phyloP scores from a whole-genome alignment of 108 stramenopile genomes.

The Phaeodactylum tricornutum region DNA sequence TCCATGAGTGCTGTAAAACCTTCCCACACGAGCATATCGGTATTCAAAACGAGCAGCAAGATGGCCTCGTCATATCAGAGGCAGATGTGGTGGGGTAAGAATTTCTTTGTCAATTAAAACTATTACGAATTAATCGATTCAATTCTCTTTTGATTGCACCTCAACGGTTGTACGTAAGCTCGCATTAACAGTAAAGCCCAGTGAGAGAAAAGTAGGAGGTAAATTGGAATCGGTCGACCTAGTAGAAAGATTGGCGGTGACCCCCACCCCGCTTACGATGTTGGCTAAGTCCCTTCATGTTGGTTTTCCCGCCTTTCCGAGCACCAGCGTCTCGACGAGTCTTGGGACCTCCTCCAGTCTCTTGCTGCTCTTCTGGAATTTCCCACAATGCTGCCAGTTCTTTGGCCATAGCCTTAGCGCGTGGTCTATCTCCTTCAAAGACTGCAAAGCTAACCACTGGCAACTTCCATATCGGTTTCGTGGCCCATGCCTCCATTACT shows the following conservation, averaged over 20 bases:
- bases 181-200: not conserved
- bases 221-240: no score
- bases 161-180: not conserved
- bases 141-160: no score
- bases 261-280: conserved; percentile 5
- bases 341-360: not conserved
- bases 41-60: conserved; percentile 45
- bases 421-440: conserved; percentile 24
- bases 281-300: conserved; percentile 6
- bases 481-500: conserved; percentile 7
- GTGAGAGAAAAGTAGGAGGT: no score
- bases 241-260: conserved; percentile 7
- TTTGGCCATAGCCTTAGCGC: conserved; percentile 31
- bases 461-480: conserved; percentile 12
- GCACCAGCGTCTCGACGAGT: conserved; percentile 7
- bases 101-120: no score
- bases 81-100: conserved; percentile 14
- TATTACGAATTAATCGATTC: no score
- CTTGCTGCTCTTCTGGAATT: conserved; percentile 5
- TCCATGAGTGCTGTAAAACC: conserved; percentile 50
- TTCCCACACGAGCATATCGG: conserved; percentile 80
- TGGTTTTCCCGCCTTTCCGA: not conserved
- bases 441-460: conserved; percentile 20
- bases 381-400: conserved; percentile 24
- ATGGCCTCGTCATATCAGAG: conserved; percentile 57